Evolutionary conservation across 2,329 filamentous ascomycete genomes (phyloP), one percentile per base, ranked within the genome.

Genomic region (Trichoderma oligosporum): DNA sequence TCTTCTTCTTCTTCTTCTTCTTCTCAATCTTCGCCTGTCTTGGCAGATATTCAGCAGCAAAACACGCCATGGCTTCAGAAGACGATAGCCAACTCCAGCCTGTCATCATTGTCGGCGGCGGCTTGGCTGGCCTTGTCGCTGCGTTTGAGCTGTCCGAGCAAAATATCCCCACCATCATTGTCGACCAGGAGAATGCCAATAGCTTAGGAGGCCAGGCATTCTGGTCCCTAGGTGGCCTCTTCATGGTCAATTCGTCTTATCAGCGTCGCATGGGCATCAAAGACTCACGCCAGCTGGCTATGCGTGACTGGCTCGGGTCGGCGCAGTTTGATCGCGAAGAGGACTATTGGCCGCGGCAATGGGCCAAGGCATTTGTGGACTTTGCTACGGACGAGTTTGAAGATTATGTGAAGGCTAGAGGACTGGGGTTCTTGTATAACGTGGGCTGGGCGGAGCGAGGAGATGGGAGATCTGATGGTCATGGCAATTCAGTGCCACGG

Each of bases 291-390:
- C 78, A 77, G 62, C 74, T 85, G 16, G 82, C 83, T 3, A 68
- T 82, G 73, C 75, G 78, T 59, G 82, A 85, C 68, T 85, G 82
- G 82, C 62, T 84, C 46, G 76, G 76, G 47, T 80, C 78, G 1
- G 82, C 83, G 1, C 70, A 72, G 55, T 85, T 85, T 65, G 82
- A 85, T 64, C 81, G 82, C 41, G 75, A 78, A 14, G 77, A 82
- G 54, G 82, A 85, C 66, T 67, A 71, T 64, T 85, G 82, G 82
- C 82, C 82, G 38, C 75, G 78, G 7, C 71, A 74, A 48, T 86
- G 83, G 83, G 82, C 83, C n/a, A 77, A 82, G 66, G 82, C 82
- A 0, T 85, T 84, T 68, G 82, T 85, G 53, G 71, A 84, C 68
- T 85, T 86, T 66, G 82, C 83, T 1, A 69, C 78, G 2, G 79